Evolutionary conservation across 495 filamentous ascomycete genomes (phyloP).

Genomic region (Penicillium fimorum): DNA sequence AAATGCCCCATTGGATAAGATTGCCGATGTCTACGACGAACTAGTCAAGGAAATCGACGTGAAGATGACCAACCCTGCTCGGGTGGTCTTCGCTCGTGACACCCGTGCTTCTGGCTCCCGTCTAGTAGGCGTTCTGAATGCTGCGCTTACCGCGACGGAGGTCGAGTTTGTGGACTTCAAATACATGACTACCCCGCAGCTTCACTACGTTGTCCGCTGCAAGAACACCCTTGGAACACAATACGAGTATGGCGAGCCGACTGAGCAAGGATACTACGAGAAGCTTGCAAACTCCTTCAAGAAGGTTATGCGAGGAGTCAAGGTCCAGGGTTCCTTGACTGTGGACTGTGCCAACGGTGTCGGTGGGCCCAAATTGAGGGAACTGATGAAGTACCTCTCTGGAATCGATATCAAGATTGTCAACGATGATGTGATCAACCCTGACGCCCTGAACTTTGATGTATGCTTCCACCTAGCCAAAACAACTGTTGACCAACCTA

Average conservation of each 20-base stretch:
- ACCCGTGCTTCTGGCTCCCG: slow-evolving; percentile 87
- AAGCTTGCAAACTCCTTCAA: slow-evolving; percentile 82
- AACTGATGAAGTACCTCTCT: slow-evolving; percentile 81
- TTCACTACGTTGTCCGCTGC: slow-evolving; percentile 94
- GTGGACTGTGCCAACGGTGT: slow-evolving; percentile 98
- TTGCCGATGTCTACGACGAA: slow-evolving; percentile 71
- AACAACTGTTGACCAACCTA: slow-evolving; percentile 13
- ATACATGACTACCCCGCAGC: slow-evolving; percentile 88
- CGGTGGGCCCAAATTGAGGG: slow-evolving; percentile 84
- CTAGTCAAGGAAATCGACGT: slow-evolving; percentile 72
- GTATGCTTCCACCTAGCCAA: slow-evolving; percentile 43
- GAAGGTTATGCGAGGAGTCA: slow-evolving; percentile 72
- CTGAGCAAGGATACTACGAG: slow-evolving; percentile 90
- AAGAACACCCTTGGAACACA: slow-evolving; percentile 84
- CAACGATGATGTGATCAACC: slow-evolving; percentile 87
- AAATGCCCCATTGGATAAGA: slow-evolving; percentile 72
- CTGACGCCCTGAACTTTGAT: slow-evolving; percentile 84
- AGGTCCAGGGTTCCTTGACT: slow-evolving; percentile 66
- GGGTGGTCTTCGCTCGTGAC: slow-evolving; percentile 87
- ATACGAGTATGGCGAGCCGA: slow-evolving; percentile 80
- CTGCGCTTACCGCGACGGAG: slow-evolving; percentile 71
- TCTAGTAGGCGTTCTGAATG: slow-evolving; percentile 72
- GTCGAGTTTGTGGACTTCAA: slow-evolving; percentile 77
- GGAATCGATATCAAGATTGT: slow-evolving; percentile 78
- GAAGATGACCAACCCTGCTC: slow-evolving; percentile 65